phyloP scores from a whole-genome alignment of 2,329 filamentous ascomycete genomes.

The Botryotinia calthae region DNA sequence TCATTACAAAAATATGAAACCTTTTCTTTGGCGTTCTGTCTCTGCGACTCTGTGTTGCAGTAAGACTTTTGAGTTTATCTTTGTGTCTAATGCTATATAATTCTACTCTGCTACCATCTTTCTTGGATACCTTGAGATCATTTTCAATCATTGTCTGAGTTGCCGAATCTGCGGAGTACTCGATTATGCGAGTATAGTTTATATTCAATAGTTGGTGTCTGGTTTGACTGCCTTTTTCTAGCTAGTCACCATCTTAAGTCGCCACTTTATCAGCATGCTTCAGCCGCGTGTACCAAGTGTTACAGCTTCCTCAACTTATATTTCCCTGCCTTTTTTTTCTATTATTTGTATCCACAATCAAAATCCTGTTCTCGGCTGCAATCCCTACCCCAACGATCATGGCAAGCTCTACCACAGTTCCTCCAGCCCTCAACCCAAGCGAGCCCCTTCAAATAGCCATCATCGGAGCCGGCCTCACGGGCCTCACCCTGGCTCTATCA shows the following conservation, averaged over 20 bases:
- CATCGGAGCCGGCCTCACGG: background rate
- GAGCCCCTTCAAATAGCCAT: background rate
- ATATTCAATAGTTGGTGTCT: background rate
- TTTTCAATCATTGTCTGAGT: background rate
- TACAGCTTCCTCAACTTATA: background rate
- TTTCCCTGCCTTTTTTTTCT: too few species aligned
- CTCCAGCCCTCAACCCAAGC: rapidly evolving
- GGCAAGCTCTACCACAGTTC: background rate
- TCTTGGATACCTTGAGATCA: background rate
- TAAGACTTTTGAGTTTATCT: background rate
- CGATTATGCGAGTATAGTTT: background rate
- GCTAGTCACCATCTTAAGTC: background rate
- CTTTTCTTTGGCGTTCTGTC: background rate
- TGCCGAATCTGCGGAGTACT: background rate
- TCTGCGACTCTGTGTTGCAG: background rate
- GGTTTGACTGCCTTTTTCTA: background rate
- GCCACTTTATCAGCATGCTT: background rate
- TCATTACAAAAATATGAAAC: background rate
- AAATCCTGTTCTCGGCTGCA: too few species aligned
- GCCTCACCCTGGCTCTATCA: background rate
- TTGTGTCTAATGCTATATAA: background rate
- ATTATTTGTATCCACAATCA: background rate
- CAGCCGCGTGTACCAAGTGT: background rate
- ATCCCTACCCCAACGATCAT: background rate
- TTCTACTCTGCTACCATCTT: background rate